Conservation (phyloP, 2,329 filamentous ascomycete genomes). For the Chaetothyriales sp. region DNA sequence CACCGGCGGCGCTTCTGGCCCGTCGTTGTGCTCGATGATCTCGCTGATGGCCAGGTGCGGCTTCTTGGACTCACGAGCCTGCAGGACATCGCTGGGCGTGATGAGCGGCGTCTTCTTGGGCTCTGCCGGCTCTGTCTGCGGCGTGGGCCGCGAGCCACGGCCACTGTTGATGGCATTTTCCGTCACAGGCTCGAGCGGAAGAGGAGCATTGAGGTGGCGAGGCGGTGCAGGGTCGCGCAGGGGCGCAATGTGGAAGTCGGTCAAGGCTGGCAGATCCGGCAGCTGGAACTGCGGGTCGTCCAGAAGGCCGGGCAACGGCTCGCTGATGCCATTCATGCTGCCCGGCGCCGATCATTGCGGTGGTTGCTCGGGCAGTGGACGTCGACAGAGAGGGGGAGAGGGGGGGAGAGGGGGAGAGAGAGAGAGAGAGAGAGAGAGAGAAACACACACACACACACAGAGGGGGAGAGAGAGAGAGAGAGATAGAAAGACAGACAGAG, state of each 20-base stretch:
- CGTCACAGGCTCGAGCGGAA: conserved; percentile 31
- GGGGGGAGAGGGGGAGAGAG: too few species aligned
- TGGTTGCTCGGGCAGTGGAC: neutral
- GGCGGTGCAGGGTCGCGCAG: conserved; percentile 34
- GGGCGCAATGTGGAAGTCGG: conserved; percentile 33
- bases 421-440: too few species aligned
- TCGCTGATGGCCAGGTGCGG: conserved; percentile 23
- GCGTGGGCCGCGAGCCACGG: conserved; percentile 10
- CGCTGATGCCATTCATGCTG: conserved; percentile 18
- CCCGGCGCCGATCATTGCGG: conserved; percentile 1
- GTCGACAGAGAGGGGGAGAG: neutral
- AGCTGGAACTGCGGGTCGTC: conserved; percentile 29
- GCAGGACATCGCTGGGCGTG: conserved; percentile 14
- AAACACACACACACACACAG: too few species aligned
- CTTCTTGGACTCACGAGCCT: conserved; percentile 17
- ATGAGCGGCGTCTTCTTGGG: conserved; percentile 11
- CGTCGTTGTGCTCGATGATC: conserved; percentile 26
- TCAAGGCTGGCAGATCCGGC: conserved; percentile 30
- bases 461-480: too few species aligned
- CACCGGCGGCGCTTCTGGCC: conserved; percentile 26
- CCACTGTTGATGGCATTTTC: conserved; percentile 26
- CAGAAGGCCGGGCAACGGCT: conserved; percentile 22
- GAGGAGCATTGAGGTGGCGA: conserved; percentile 28
- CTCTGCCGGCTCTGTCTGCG: conserved; percentile 6
- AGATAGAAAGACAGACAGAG: too few species aligned